Evolutionary conservation across 1,139 yeast genomes (phyloP), one percentile per base, ranked within the genome.

Genomic region (Hyphopichia wangnamkhiaoensis): DNA sequence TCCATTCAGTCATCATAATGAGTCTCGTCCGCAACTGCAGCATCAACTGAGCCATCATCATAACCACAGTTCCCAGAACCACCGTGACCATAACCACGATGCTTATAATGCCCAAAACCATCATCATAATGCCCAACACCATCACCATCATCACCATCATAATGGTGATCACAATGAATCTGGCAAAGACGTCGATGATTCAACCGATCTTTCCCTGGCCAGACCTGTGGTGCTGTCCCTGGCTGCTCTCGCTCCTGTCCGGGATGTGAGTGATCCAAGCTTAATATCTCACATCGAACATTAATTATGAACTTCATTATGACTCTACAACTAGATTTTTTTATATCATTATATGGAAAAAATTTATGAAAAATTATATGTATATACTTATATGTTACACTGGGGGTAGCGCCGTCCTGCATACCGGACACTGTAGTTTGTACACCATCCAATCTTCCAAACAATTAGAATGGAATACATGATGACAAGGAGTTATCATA

Each of bases 401-500:
- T 3, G 97, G 96, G 1, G 97, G 97, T 34, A 91, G 67, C 19
- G 89, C 80, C 45, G 81, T 81, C 52, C 98, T 75, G 61, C 98
- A 91, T 3, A 90, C 94, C 0, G 98, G 98, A 63, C 98, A 91
- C 54, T 90, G 96, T 37, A 91, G 63, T 53, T 91, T 86, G 53
- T 89, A 85, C 59, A 84, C 79, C 96, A 91, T 89, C 98, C 98
- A 91, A 49, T 78, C 81, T 55, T 88, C 95, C 50, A 91, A 68
- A 64, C 98, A 91, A 27, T 79, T 83, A 1, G 88, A 76, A 55
- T 91, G 98, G 74, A 90, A 91, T 8, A 89, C 81, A 59, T 91
- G 98, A 38, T 81, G 75, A 58, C 98, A 91, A 1, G 98, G 97
- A 0, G 98, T 89, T 2, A 90, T 81, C 97, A 91, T 89, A 53